Base-by-base conservation (phyloP, 495 filamentous ascomycete genomes). In the Xeromyces bisporus region DNA sequence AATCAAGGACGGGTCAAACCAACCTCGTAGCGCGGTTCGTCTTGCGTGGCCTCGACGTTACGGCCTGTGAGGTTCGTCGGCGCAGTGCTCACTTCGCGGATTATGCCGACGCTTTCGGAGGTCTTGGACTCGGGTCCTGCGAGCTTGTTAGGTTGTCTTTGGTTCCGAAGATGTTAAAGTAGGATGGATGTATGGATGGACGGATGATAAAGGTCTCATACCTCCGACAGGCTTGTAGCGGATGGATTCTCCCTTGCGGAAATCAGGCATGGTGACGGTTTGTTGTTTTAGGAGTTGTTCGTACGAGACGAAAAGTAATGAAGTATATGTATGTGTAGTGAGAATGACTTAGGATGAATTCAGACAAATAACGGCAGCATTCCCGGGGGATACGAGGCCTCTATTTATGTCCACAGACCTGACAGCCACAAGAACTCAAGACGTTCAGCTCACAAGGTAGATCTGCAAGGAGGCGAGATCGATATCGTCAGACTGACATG, bases 221-320 rank as follows among this genome's bases (percentile, higher is more conserved):
- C 52, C 52, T 11, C 50, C 48, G 6, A 56, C 52, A 23, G 52
- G 50, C 38, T 48, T 54, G 39, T 56, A 56, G 25, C 35, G 46
- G 21, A 56, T 48, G 25, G 31, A 29, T 10, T 56, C 37, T 33
- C 50, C 50, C 30, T 47, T 23, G 3, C 29, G 30, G 34, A 36
- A 54, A 10, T 18, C 31, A 25, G 48, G 46, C 52, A 56, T 55
- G 17, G 18, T n/a, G 12, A 17, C 26, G 15, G 26, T 17, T 36
- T 26, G 18, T 25, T 24, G 21, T 3, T 31, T 27, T 15, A n/a
- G 6, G 7, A 15, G 8, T 15, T 15, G 28, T 15, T 15, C 18
- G 28, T 6, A 29, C 4, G n/a, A 15, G n/a, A 15, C 28, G 7
- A n/a, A 12, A 15, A 29, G 7, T n/a, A 26, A 18, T 3, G 28